Evolutionary conservation across 2,329 filamentous ascomycete species (phyloP).

Genomic region (Zymoseptoria passerinii): DNA sequence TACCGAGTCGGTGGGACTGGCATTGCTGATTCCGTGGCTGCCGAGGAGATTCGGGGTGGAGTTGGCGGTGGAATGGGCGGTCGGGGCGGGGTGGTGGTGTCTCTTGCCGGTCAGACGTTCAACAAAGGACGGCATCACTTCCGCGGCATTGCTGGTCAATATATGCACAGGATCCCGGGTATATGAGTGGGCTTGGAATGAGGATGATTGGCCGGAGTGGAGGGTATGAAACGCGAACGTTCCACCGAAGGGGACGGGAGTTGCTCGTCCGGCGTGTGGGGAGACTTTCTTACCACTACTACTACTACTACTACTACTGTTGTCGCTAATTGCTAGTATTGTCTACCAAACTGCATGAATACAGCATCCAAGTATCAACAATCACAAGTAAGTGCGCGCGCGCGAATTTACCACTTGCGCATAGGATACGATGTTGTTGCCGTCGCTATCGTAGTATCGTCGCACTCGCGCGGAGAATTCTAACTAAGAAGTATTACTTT

Average conservation of each 20-base stretch:
- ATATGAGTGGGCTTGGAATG: background rate
- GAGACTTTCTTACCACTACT: too few relatives aligned
- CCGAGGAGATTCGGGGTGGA: background rate
- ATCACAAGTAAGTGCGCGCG: too few relatives aligned
- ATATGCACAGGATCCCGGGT: background rate
- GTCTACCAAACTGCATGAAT: too few relatives aligned
- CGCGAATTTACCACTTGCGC: too few relatives aligned
- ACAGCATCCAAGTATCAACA: too few relatives aligned
- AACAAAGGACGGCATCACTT: background rate
- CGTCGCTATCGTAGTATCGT: too few relatives aligned
- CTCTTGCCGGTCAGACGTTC: background rate
- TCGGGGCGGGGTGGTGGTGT: background rate
- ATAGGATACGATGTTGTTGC: too few relatives aligned
- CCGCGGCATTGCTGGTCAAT: background rate
- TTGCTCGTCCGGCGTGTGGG: background rate
- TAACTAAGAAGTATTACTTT: too few relatives aligned
- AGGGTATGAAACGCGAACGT: background rate
- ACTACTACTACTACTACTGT: too few relatives aligned
- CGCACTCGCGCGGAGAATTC: too few relatives aligned
- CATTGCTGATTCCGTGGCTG: background rate
- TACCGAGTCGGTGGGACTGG: background rate
- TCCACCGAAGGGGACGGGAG: background rate
- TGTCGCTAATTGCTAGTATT: too few relatives aligned
- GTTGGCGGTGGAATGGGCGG: background rate
- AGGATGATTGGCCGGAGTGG: background rate